Base-by-base conservation (phyloP, 495 filamentous ascomycete species). In the Letharia lupina region DNA sequence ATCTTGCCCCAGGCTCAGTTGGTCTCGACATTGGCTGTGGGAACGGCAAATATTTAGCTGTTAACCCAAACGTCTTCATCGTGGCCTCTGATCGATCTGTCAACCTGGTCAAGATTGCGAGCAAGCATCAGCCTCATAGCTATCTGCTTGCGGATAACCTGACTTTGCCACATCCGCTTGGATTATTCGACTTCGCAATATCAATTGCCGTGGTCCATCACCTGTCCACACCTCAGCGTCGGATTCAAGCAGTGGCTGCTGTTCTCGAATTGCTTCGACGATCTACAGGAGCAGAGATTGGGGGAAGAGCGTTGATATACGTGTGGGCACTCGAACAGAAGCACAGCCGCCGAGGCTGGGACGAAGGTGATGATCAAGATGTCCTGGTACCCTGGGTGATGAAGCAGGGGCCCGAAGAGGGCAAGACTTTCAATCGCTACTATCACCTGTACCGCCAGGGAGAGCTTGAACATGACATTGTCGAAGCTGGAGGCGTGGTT, bases 301-400 rank as follows among this genome's bases (percentile, higher is more conserved):
- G 44, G 64, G 64, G 91, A 16, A 86, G 81, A 73, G 86, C 89
- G 23, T 76, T 98, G 67, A 81, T 97, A 35, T 96, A 93, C 74
- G 94, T 93, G n/a, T 98, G 94, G 94, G 94, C 94, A 4, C 81
- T 98, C 35, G 94, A 98, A 78, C 94, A 98, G 75, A 88, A 89
- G 74, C 78, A 77, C 66, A 96, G 92, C 73, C 87, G 95, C 64
- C 80, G 94, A 71, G 94, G 94, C 28, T 98, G 93, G 94, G 88
- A 91, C 68, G 89, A 92, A 72, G 88, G 87, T 20, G 83, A 89
- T 70, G 84, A 86, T 65, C 93, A 98, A 76, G 94, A 98, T 78
- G 85, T 96, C 66, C 90, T 98, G 83, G 94, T 98, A 58, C 94
- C 94, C 20, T 98, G 94, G 94, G 90, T 98, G 16, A 80, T 93